Percentiles rank a stretch among this genome's conserved stretches.
Conservation (phyloP, 495 filamentous ascomycete genomes). For the Bryoglossum gracile region DNA sequence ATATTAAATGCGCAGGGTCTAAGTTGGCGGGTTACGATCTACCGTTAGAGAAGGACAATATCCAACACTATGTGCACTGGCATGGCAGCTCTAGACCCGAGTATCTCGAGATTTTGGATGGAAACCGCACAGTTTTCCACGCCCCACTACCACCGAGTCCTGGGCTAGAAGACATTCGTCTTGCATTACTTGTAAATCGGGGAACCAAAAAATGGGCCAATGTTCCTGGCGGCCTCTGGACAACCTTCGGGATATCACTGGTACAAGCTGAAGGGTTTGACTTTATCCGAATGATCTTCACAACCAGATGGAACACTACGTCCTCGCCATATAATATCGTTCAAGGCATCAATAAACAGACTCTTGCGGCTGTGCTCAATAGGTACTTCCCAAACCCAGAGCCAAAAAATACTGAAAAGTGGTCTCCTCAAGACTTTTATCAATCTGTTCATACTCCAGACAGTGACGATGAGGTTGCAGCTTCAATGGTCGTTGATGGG, state of each 20-base stretch:
- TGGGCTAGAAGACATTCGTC: constrained; percentile 8
- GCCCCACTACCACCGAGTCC: neutral
- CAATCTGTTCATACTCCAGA: constrained; percentile 21
- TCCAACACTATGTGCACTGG: constrained; percentile 7
- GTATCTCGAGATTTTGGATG: constrained; percentile 15
- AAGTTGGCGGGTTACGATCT: constrained; percentile 5
- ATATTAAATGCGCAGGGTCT: constrained; percentile 10
- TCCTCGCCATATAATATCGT: constrained; percentile 9
- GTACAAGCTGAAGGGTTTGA: constrained; percentile 10
- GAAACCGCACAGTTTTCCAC: neutral
- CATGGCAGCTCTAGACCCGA: neutral
- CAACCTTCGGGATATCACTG: constrained; percentile 11
- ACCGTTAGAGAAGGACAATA: constrained; percentile 1
- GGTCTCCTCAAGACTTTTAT: constrained; percentile 26
- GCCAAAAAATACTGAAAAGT: constrained; percentile 2
- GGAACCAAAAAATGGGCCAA: constrained; percentile 18
- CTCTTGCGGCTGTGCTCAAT: constrained; percentile 5
- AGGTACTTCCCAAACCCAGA: constrained; percentile 21
- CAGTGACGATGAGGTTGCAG: constrained; percentile 9
- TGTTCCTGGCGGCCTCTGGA: constrained; percentile 18
- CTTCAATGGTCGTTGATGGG: constrained; percentile 9
- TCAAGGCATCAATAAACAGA: neutral
- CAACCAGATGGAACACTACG: constrained; percentile 25
- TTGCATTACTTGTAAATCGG: constrained; percentile 12
- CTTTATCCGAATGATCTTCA: constrained; percentile 12